Evolutionary conservation across 2,329 filamentous ascomycete species (phyloP), one percentile per base, ranked within the genome.

Genomic region (Metarhizium robertsii): DNA sequence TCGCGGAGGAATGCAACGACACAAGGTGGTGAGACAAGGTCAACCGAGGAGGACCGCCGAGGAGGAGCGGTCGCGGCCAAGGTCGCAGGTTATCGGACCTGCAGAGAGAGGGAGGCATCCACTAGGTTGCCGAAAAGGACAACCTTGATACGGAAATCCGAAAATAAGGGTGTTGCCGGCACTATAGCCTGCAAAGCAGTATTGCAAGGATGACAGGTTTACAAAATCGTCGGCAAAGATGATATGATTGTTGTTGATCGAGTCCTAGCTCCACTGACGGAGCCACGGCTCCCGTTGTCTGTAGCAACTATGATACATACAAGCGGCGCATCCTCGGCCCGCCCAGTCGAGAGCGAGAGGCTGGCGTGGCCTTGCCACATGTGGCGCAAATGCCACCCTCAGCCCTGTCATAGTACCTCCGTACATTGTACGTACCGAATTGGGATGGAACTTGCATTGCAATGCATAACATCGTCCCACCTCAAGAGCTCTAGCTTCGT

Each of bases 261-360:
- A 38, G 48, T 50, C 46, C 18, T n/a, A 52, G 52, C 46, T 61
- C 57, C 64, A 65, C 66, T 69, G 68, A 67, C 66, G 67, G 66
- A 69, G 65, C 46, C 11, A 61, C 64, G 66, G 66, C 61, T 61
- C 38, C 61, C 60, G 68, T 69, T 71, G 66, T 72, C 69, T 70
- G 71, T 72, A 69, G 71, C 70, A 72, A 72, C 69, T 62, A 58
- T 55, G 47, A 32, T 32, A 36, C 13, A 32, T 32, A 36, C 13
- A 29, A 7, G 7, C 25, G 20, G 45, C 7, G 25, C 4, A 13
- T 40, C 38, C 38, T 40, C 38, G 38, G 38, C 38, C 5, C 38
- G 13, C 38, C 11, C 25, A 25, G 25, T 25, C 25, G 4, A 4
- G 25, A 4, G 25, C 25, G 25, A 25, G 25, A 25, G 25, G 25